phyloP scores from a whole-genome alignment of 2,329 filamentous ascomycete species.

The Cadophora malorum region DNA sequence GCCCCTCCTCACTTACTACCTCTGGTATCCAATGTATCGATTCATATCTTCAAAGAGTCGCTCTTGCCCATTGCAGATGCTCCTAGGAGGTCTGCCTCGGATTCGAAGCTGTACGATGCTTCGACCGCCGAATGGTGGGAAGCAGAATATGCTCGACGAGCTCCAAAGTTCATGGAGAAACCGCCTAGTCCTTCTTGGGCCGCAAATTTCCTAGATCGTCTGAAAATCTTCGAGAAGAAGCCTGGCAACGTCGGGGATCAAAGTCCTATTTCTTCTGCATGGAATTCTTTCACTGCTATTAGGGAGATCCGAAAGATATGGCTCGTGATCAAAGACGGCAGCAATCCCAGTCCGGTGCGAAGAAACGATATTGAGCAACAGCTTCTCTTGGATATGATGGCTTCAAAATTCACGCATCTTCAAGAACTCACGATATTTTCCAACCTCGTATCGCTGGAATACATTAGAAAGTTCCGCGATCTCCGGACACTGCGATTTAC shows the following conservation, averaged over 20 bases:
- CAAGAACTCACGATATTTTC: slow-evolving; percentile 20
- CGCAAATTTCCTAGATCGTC: neutral
- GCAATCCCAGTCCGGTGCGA: neutral
- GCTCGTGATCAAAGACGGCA: slow-evolving; percentile 9
- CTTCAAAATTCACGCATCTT: slow-evolving; percentile 15
- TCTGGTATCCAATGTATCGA: slow-evolving; percentile 9
- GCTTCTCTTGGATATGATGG: slow-evolving; percentile 28
- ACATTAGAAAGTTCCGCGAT: slow-evolving; percentile 19
- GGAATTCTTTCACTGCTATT: slow-evolving; percentile 20
- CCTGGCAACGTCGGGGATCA: neutral
- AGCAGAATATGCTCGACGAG: neutral
- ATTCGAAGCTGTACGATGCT: neutral
- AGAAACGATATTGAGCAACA: slow-evolving; percentile 24
- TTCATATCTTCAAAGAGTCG: slow-evolving; percentile 18
- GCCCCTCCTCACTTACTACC: slow-evolving; percentile 17
- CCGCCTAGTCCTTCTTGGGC: neutral
- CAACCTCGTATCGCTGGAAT: slow-evolving; percentile 14
- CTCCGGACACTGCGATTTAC: slow-evolving; percentile 19
- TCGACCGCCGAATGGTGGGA: neutral
- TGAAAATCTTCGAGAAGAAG: neutral
- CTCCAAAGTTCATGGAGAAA: neutral
- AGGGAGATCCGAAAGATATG: slow-evolving; percentile 18
- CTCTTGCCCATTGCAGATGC: slow-evolving; percentile 8
- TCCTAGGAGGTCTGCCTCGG: neutral
- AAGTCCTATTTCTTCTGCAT: slow-evolving; percentile 5